Evolutionary conservation across 2,329 filamentous ascomycete species (phyloP), one percentile per base, ranked within the genome.

Genomic region (Macrophomina tecta): DNA sequence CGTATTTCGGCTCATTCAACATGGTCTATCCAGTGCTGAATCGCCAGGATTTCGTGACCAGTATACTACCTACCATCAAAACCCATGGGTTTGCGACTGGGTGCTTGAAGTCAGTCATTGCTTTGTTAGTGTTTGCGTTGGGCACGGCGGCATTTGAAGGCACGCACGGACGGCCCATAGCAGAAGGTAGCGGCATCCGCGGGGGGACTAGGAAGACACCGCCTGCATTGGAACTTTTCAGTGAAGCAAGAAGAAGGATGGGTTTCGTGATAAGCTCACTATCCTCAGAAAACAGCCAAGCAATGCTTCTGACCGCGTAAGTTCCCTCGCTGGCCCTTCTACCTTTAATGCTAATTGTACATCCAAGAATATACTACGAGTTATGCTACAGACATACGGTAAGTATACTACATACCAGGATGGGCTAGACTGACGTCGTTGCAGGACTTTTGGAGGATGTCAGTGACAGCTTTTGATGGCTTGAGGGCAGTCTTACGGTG

Each of bases 1-100:
- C 82, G 0, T 89, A 86, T 71, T 89, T 89, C 72, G 83, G 87
- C 70, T 84, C 82, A 1, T 86, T 87, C 76, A 89, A 89, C 72
- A 79, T 86, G 14, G 72, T 88, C 14, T 84, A 85, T 70, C 87
- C 87, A 0, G 82, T 89, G 45, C 79, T 89, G 72, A 85, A 88
- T 69, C 80, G 85, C n/a, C 82, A 86, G 40, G 78, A 76, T 30
- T 89, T 89, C 73, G 77, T 82, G 69, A 79, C 81, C 8, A 12
- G 30, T 30, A 18, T 49, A 16, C 14, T 63, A 8, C 60, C 60
- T 5, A 46, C 9, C 8, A 23, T 63, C 3, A n/a, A n/a, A 18
- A 14, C n/a, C 9, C 16, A 63, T 14, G 60, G 60, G 7, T 63
- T 63, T 28, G 60, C 18, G 4, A 34, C 16, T 16, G 42, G 28